phyloP scores from a whole-genome alignment of 495 filamentous ascomycete species.

The Talaromyces trachyspermus region DNA sequence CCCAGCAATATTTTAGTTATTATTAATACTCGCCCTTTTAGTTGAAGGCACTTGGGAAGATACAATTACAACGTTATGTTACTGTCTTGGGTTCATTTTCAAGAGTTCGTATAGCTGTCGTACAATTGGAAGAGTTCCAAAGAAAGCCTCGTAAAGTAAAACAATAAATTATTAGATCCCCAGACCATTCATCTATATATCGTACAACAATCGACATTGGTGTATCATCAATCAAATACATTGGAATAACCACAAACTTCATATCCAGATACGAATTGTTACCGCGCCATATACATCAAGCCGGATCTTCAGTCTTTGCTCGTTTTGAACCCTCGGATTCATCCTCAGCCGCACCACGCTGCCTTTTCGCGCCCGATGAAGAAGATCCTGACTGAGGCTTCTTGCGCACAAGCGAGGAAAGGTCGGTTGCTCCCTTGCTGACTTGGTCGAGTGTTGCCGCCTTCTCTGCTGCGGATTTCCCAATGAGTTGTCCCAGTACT shows the following conservation, averaged over 20 bases:
- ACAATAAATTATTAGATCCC: too few relatives aligned
- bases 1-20: not conserved
- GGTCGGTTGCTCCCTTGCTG: slow-evolving; percentile 71
- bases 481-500: slow-evolving; percentile 67
- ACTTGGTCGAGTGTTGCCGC: slow-evolving; percentile 67
- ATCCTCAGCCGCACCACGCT: slow-evolving; percentile 9
- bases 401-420: slow-evolving; percentile 72
- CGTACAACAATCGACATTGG: slow-evolving; percentile 2
- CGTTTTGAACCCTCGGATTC: slow-evolving; percentile 19
- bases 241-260: too few relatives aligned
- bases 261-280: too few relatives aligned
- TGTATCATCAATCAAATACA: not conserved
- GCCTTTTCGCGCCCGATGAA: slow-evolving; percentile 5
- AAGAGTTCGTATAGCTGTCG: too few relatives aligned
- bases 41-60: not conserved
- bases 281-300: too few relatives aligned
- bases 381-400: slow-evolving; percentile 36
- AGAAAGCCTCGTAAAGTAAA: too few relatives aligned
- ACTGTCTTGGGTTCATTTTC: too few relatives aligned
- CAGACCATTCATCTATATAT: not conserved
- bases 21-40: not conserved
- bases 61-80: too few relatives aligned
- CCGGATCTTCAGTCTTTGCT: slow-evolving; percentile 23
- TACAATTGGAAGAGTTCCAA: too few relatives aligned
- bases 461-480: slow-evolving; percentile 54